Base-by-base conservation (phyloP, 768 basidiomycete species). In the Russula vinacea region DNA sequence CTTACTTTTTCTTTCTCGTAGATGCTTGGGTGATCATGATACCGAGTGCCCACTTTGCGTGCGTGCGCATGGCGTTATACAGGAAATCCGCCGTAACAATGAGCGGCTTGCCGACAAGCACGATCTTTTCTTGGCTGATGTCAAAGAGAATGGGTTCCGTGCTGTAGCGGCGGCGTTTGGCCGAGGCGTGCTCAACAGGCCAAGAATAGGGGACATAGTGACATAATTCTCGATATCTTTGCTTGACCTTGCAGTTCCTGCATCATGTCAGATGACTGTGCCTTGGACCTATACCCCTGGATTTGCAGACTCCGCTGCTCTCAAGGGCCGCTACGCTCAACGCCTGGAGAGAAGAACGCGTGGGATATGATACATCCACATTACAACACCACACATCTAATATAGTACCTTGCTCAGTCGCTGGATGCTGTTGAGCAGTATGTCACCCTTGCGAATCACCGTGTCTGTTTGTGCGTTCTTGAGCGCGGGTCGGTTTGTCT, bases 381-480 rank as follows among this genome's bases (percentile, higher is more conserved):
- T 29, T 50, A 40, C 33, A n/a, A 33, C 22, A 51, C 54, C 9
- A 32, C 22, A 16, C 44, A 8, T 49, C 72, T 68, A 84, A 69
- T 84, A 80, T 71, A 97, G 74, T n/a, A 95, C 94, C 76, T 94
- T 90, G 74, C 92, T 92, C 74, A 97, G 77, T 73, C 91, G 78
- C 75, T 94, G 92, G 68, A 97, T 85, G 72, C 89, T 86, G 71
- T 89, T 93, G 45, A 98, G 77, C 67, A 99, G 75, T 33, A 93
- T 75, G 74, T 99, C 96, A 2, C 95, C 95, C 77, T 94, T 89
- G 75, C 89, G 89, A 58, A 99, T 83, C n/a, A 98, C 89, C 42
- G 86, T 87, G 72, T 96, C 94, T 73, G 96, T 97, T 71, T 94
- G 89, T 49, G 88, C 87, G 57, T 86, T 90, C 82, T 97, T 88